Evolutionary conservation across 129 eudicot species (phyloP), one percentile per base, ranked within the genome.

Genomic region (Flaveria linearis): DNA sequence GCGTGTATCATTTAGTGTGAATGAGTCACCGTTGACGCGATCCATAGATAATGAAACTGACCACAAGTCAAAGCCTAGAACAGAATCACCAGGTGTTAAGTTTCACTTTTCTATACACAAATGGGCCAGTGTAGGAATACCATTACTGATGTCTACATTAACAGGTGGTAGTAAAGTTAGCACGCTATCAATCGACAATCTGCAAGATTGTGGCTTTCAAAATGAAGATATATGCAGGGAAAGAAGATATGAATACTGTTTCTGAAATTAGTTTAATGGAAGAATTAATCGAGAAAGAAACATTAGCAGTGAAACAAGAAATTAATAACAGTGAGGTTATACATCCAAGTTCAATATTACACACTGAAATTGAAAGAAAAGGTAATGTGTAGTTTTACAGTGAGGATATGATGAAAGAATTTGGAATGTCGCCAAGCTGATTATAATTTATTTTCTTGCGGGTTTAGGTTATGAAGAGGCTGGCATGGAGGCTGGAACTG

Each of bases 51-150:
- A 67, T 15, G 82, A 85, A 17, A 67, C 18, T 3, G 80, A 49
- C n/a, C 66, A 75, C 26, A 81, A 72, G 43, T 76, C 80, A 17
- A 82, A 77, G 51, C 74, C 36, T 42, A 74, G 43, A 16, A 65
- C 80, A 30, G 82, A 84, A 57, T 78, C 73, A 71, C 61, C 84
- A 69, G 52, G 47, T 18, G 65, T 63, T n/a, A 88, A 85, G 49
- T 91, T 91, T 80, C 97, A 93, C 74, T 93, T 93, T 82, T 93
- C 98, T 14, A 91, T 91, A 72, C 78, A 93, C 82, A 91, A 91
- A 84, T 93, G 98, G 98, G 90, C 93, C 68, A 81, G 81, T 49
- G 76, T 58, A 33, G 97, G 83, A 79, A 88, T 81, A 55, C 97
- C 98, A 42, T 50, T 85, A 61, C 66, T 84, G 23, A 82, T 79